Percentiles rank a stretch among this genome's conserved stretches.
These are phyloP conservation scores for Cryptococcus sp. DNA, from an alignment of 1,284 basidiomycete species.

Conservation along the genomic window DNA sequence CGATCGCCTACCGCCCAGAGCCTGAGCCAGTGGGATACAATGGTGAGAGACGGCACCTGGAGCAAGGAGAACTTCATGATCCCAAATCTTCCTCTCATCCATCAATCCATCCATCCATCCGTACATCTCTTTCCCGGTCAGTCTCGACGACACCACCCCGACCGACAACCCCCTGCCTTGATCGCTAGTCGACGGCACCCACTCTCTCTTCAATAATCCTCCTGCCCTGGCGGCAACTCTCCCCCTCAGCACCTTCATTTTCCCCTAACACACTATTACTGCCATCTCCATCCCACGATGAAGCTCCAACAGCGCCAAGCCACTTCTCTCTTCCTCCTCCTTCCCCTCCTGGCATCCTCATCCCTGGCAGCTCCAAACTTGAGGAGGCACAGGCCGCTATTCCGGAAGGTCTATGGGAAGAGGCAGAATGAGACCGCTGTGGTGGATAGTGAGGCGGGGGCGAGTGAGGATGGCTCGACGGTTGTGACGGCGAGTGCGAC, in stretches of 20 bases:
- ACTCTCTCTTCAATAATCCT: conserved; percentile 6
- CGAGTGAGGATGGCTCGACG: neutral
- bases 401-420: conserved; percentile 24
- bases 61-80: neutral
- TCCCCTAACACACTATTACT: conserved; percentile 8
- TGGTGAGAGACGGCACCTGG: no score
- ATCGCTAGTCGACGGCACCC: conserved; percentile 16
- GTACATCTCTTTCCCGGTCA: conserved; percentile 1
- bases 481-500: neutral
- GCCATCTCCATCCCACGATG: conserved; percentile 12
- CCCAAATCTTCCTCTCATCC: conserved; percentile 3
- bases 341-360: conserved; percentile 32
- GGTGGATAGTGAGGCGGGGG: no score
- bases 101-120: neutral
- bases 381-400: conserved; percentile 20
- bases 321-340: conserved; percentile 24
- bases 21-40: no score
- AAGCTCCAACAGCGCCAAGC: conserved; percentile 11
- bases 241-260: conserved; percentile 24
- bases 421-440: conserved; percentile 5
- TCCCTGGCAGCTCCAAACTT: conserved; percentile 29
- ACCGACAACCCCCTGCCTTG: neutral
- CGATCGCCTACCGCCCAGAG: no score
- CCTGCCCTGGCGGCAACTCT: conserved; percentile 7
- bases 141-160: conserved; percentile 17